A percentile compares a stretch with the other conserved stretches of the same genome.
These are phyloP conservation scores for Zea mays DNA, from an alignment of 176 grass and related monocot species.

Conservation along the genomic window Zm-B73-REFERENCE-NAM-5.0 NC_050101.1:36823001-36823500, in stretches of 20 bases:
- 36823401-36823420: too few species aligned
- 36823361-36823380: too few species aligned
- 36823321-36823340: too few species aligned
- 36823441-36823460: too few species aligned
- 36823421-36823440: too few species aligned
- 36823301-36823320: too few species aligned
- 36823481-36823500: too few species aligned
- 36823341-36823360: too few species aligned
- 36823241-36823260: conserved; percentile 26
- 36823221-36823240: neutral
- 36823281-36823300: conserved; percentile 1
- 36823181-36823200: conserved; percentile 3
- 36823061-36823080: conserved; percentile 36
- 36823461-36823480: too few species aligned
- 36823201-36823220: conserved; percentile 5
- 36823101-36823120: neutral
- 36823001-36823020: conserved; percentile 17
- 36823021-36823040: conserved; percentile 30
- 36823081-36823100: conserved; percentile 22
- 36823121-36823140: conserved; percentile 23
- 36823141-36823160: conserved; percentile 23
- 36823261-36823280: neutral
- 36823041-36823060: neutral
- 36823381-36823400: too few species aligned
- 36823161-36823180: conserved; percentile 27